Conservation (phyloP, 164 flowering plant genomes). For the Umbellularia californica region DNA sequence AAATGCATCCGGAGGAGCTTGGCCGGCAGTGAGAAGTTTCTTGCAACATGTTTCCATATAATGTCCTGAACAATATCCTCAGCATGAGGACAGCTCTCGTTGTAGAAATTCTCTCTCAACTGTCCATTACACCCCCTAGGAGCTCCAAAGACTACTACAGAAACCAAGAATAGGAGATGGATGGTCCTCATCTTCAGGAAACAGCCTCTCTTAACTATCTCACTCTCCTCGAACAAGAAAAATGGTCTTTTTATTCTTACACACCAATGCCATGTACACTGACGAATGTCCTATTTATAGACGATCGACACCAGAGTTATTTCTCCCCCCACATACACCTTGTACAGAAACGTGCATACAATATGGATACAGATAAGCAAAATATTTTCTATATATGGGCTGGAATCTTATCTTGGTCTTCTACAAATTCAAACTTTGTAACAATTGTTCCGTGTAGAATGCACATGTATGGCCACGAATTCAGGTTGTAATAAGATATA, state of each 20-base stretch:
- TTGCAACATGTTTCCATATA: conserved; percentile 24
- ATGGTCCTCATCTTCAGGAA: conserved; percentile 8
- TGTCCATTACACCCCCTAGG: conserved; percentile 10
- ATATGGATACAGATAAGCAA: neutral
- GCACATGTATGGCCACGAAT: no score
- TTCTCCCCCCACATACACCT: neutral
- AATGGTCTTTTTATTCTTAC: neutral
- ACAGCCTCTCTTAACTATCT: neutral
- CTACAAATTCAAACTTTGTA: no score
- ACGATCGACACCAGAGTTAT: neutral
- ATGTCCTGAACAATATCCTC: conserved; percentile 33
- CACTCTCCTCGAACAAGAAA: neutral
- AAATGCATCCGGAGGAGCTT: conserved; percentile 53
- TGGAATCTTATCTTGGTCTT: no score
- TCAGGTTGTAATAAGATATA: no score
- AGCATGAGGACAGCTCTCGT: conserved; percentile 30
- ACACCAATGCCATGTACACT: neutral
- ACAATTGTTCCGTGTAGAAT: no score
- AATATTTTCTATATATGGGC: no score
- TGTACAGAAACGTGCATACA: neutral
- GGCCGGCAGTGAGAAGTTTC: conserved; percentile 33
- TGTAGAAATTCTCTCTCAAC: conserved; percentile 30
- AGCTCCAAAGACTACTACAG: conserved; percentile 2
- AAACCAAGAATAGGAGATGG: conserved; percentile 5
- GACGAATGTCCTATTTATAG: neutral